These are phyloP conservation scores for Eucalyptus cloeziana DNA, from an alignment of 345 rosid species.

Conservation along the genomic window DNA sequence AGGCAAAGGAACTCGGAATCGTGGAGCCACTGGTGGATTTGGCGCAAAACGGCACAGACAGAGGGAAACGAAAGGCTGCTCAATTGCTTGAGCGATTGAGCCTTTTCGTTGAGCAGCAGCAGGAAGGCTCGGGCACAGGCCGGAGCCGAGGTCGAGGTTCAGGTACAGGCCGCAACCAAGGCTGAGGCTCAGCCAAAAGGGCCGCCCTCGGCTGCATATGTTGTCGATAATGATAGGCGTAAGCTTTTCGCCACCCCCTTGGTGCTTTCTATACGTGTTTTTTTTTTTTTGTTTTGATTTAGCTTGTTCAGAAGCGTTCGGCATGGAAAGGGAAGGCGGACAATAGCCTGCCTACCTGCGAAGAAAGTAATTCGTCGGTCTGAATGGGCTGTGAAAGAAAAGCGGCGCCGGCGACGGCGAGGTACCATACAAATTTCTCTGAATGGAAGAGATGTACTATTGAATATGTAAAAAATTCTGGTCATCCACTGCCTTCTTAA, in stretches of 20 bases:
- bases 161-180: neutral
- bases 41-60: slow-evolving; percentile 79
- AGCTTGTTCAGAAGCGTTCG: neutral
- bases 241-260: neutral
- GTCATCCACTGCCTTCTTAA: too few species aligned
- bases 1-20: slow-evolving; percentile 75
- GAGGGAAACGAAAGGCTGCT: slow-evolving; percentile 91
- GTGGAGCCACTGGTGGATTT: slow-evolving; percentile 66
- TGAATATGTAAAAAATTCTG: too few species aligned
- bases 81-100: slow-evolving; percentile 74
- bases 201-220: neutral
- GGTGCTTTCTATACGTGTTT: neutral
- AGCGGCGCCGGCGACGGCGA: neutral
- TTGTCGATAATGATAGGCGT: neutral
- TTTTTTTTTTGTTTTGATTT: neutral
- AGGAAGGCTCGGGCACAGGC: slow-evolving; percentile 19
- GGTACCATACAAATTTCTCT: neutral
- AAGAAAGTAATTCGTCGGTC: neutral
- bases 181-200: neutral
- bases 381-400: neutral
- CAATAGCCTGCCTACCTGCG: neutral
- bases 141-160: neutral
- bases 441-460: neutral
- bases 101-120: slow-evolving; percentile 61
- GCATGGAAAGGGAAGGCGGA: neutral